These are phyloP conservation scores for Pittosporum tobira DNA, from an alignment of 129 eudicot genomes.

Conservation along the genomic window DNA sequence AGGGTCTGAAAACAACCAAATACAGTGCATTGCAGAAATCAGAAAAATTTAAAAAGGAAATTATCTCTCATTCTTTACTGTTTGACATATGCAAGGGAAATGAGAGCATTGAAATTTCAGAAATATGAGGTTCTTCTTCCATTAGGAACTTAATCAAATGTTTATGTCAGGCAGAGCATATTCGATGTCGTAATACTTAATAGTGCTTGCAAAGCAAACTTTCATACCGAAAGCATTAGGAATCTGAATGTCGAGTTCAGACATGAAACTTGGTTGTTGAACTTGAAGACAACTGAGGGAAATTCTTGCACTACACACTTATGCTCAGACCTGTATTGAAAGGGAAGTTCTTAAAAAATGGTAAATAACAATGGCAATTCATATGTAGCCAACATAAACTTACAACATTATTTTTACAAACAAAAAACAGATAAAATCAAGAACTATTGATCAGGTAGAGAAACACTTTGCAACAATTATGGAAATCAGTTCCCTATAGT, in stretches of 20 bases:
- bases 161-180: too few species aligned
- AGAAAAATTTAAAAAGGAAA: background rate
- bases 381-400: too few species aligned
- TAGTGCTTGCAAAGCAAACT: background rate
- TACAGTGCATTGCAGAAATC: background rate
- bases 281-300: slow-evolving; percentile 22
- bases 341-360: too few species aligned
- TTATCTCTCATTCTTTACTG: too few species aligned
- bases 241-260: slow-evolving; percentile 54
- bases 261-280: slow-evolving; percentile 43
- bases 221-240: slow-evolving; percentile 48
- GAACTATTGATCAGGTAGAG: too few species aligned
- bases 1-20: slow-evolving; percentile 4
- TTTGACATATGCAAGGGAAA: too few species aligned
- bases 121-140: background rate
- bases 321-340: slow-evolving; percentile 10
- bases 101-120: too few species aligned
- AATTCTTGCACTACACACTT: background rate
- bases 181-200: background rate
- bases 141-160: background rate
- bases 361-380: too few species aligned
- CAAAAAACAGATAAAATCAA: too few species aligned
- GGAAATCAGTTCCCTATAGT: background rate
- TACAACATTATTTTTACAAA: too few species aligned
- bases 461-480: too few species aligned